These are phyloP conservation scores for Hypoxylon sp. DNA, from an alignment of 2,329 filamentous ascomycete genomes.

Conservation along the genomic window DNA sequence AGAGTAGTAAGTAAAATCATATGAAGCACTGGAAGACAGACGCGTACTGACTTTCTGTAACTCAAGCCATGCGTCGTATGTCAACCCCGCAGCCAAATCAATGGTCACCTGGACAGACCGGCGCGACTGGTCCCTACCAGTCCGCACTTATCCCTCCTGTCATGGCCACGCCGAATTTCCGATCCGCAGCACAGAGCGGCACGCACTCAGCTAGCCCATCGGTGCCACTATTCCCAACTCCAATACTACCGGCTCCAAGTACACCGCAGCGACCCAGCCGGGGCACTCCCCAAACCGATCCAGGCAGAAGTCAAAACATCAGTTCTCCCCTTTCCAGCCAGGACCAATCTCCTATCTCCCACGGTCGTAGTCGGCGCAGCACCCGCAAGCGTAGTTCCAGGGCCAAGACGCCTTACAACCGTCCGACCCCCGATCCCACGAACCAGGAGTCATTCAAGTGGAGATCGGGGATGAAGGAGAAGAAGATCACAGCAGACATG, in stretches of 20 bases:
- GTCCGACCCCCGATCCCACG: neutral
- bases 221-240: neutral
- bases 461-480: slow-evolving; percentile 19
- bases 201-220: neutral
- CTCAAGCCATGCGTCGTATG: neutral
- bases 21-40: neutral
- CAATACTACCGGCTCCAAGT: neutral
- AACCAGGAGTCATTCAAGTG: slow-evolving; percentile 2
- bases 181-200: neutral
- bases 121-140: neutral
- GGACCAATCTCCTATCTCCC: neutral
- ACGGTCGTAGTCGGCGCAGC: neutral
- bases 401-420: neutral
- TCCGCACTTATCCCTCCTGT: neutral
- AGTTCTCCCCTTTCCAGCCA: neutral
- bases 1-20: slow-evolving; percentile 9
- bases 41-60: slow-evolving; percentile 13
- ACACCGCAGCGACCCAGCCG: neutral
- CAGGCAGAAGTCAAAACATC: neutral
- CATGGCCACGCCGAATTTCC: too few relatives aligned
- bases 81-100: neutral
- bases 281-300: neutral
- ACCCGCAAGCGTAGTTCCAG: neutral
- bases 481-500: slow-evolving; percentile 24
- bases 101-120: slow-evolving; percentile 1